A percentile compares a stretch with the other conserved stretches of the same genome.
These are phyloP conservation scores for Henckelia pumila DNA, from an alignment of 257 asterid species.

Conservation along the genomic window DNA sequence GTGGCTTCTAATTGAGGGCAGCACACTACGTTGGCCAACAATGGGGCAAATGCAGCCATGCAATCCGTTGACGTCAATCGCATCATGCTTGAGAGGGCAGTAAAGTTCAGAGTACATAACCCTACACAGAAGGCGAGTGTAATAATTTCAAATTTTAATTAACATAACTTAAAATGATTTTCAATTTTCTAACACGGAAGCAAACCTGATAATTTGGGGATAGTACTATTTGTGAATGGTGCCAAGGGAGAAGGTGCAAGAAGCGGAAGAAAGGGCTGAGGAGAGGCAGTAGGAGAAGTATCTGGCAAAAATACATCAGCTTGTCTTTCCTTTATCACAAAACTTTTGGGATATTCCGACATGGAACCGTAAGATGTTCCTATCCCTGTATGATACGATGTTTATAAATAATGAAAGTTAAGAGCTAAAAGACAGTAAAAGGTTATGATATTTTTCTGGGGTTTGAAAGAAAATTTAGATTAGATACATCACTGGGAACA, in stretches of 20 bases:
- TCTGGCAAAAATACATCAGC: conserved; percentile 62
- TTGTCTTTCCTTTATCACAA: conserved; percentile 31
- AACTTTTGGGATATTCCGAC: conserved; percentile 33
- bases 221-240: conserved; percentile 82
- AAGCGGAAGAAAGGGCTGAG: conserved; percentile 85
- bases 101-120: conserved; percentile 68
- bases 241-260: conserved; percentile 94
- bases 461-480: not conserved
- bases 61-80: conserved; percentile 76
- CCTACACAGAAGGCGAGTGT: conserved; percentile 39
- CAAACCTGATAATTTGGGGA: conserved; percentile 89
- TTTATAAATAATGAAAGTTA: not conserved
- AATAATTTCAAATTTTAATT: not conserved
- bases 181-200: conserved; percentile 15
- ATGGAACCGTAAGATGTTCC: conserved; percentile 35
- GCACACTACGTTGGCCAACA: conserved; percentile 86
- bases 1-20: conserved; percentile 98
- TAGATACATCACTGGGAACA: not conserved
- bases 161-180: not conserved
- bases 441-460: not conserved
- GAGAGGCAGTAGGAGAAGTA: conserved; percentile 58
- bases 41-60: conserved; percentile 85
- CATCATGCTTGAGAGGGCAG: conserved; percentile 61
- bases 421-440: conserved; percentile 5
- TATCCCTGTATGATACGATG: conserved; percentile 48